Evolutionary conservation across 768 basidiomycete species (phyloP), one percentile per base, ranked within the genome.

Genomic region (Dioszegia aurantiaca): DNA sequence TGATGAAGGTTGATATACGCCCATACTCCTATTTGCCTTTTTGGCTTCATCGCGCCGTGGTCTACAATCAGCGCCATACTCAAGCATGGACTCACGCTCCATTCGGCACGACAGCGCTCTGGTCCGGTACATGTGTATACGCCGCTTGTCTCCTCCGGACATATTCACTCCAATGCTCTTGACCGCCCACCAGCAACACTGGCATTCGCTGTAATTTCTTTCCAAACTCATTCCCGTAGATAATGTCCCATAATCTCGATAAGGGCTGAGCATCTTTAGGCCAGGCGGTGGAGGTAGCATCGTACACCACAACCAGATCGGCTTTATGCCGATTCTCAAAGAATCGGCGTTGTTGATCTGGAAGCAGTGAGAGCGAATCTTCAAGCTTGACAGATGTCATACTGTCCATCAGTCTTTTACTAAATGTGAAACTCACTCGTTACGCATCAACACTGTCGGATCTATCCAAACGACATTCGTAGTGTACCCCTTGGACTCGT

Each of bases 281-380:
- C 80, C 44, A 88, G 85, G 28, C 80, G 74, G 48, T 82, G 68
- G 77, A 76, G 12, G 71, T 48, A 2, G 68, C 58, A 74, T 98
- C 93, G 74, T 92, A 92, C 3, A 97, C 79, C 16, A 86, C 88
- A 24, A 99, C 85, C 21, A 93, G 76, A 64, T 95, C 92, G 72
- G 89, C 94, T 65, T 87, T 86, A 68, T 91, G 84, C 39, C 94
- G 87, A 60, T 90, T 87, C 40, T 79, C 74, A 74, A 98, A 98
- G n/a, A 88, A 80, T 1, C 81, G 80, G 43, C 80, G 80, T 76
- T 97, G 93, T 37, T 81, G 72, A 36, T 81, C 80, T 1, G 93
- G 89, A 0, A 83, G 84, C 31, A 89, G 79, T 3, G 83, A 78
- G 56, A 95, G 82, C 0, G 88, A 81, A 59, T 87, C 81, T 75